Base-by-base conservation (phyloP, 2,329 filamentous ascomycete species). In the Graphilbum ipis-grandicollis region DNA sequence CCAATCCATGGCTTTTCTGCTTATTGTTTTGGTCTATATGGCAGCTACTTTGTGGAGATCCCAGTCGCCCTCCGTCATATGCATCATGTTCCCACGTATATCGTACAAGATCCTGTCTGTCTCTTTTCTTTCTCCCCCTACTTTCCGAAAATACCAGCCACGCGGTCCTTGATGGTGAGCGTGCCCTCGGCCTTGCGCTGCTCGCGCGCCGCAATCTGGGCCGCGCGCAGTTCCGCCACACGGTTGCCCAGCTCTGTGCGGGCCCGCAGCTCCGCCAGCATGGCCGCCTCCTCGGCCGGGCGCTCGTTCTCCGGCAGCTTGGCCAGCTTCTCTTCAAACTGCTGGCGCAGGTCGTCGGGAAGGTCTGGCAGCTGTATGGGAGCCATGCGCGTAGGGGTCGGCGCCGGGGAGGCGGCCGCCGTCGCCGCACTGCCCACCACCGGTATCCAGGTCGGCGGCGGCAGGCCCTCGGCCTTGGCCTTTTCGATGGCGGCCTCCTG, bases 401-500 rank as follows among this genome's bases (percentile, higher is more conserved):
- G 57, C 25, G 81, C 52, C 7, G 75, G 53, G 8, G 72, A 64
- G 33, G 71, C 60, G 48, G 81, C 75, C 17, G 61, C 58, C 0
- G 26, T 19, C 3, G 37, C 33, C 5, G 21, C 6, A 5, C 6
- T 8, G 8, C 8, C 26, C 26, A 28, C 26, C 5, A 28, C 14
- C 10, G 26, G 26, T 13, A 9, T 4, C 26, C 26, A 28, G 15
- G 33, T 25, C 14, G 79, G 77, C 33, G 63, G 52, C 1, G 68
- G 63, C n/a, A 55, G 56, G 21, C 72, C 73, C 44, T 70, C 67
- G 37, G 66, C 62, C 54, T 75, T 75, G 26, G 79, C 80, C 48
- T 74, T 67, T 44, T 79, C 72, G n/a, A 81, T 73, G 43, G 68
- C 70, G 17, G 63, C 65, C 56, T 98, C 88, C 52, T 93, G 84